Conservation (phyloP, 192 early-diverging fungal species). For the Coemansia sp. region DNA sequence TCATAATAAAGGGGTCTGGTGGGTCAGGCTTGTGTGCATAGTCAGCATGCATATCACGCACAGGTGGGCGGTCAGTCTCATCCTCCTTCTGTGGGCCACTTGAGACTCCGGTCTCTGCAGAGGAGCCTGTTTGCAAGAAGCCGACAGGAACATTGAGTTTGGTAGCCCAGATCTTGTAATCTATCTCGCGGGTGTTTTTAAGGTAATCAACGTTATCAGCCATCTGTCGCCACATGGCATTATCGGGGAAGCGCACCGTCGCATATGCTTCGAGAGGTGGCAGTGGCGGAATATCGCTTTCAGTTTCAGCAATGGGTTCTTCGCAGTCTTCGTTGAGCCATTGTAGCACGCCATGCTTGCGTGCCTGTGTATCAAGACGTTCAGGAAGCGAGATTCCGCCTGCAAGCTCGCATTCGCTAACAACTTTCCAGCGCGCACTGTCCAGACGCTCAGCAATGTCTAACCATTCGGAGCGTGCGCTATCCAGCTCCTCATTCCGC, state of each 20-base stretch:
- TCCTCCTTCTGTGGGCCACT: conserved; percentile 3
- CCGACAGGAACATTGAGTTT: conserved; percentile 53
- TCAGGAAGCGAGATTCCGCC: conserved; percentile 35
- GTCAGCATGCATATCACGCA: conserved; percentile 20
- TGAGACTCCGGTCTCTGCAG: not conserved
- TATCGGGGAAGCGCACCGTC: conserved; percentile 41
- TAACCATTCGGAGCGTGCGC: conserved; percentile 37
- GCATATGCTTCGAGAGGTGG: conserved; percentile 45
- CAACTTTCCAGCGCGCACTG: conserved; percentile 28
- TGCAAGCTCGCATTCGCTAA: conserved; percentile 34
- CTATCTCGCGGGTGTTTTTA: conserved; percentile 57
- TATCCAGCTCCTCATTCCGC: conserved; percentile 39
- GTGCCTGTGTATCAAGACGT: conserved; percentile 26
- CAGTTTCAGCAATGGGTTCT: conserved; percentile 15
- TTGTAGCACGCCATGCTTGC: conserved; percentile 27
- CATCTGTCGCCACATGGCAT: conserved; percentile 49
- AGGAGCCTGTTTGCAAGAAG: conserved; percentile 3
- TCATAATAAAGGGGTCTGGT: conserved; percentile 58
- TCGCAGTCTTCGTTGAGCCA: conserved; percentile 55
- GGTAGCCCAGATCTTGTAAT: conserved; percentile 60
- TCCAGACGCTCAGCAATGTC: conserved; percentile 12
- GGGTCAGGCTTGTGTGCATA: conserved; percentile 35
- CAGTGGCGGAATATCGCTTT: not conserved
- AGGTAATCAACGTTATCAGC: conserved; percentile 57
- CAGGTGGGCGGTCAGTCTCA: conserved; percentile 40